phyloP scores from a whole-genome alignment of 2,329 filamentous ascomycete genomes.

The Elsinoe arachidis region DNA sequence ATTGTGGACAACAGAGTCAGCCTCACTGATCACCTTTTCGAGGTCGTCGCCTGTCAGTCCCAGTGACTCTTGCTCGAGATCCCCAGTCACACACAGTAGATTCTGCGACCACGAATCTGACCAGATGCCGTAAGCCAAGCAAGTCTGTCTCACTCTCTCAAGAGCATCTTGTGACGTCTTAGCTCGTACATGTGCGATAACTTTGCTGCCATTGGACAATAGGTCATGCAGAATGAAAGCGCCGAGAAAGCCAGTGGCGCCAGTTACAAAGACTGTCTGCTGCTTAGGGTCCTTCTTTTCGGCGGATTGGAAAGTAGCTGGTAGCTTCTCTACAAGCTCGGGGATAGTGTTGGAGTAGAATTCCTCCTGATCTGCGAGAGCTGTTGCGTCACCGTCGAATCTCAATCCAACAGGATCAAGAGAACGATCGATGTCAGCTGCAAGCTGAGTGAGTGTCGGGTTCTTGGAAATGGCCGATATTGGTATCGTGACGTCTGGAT shows the following conservation, averaged over 20 bases:
- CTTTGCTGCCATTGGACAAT: constrained; percentile 45
- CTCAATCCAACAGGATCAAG: constrained; percentile 41
- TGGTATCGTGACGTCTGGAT: constrained; percentile 55
- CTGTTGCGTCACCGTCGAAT: constrained; percentile 35
- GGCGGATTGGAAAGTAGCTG: constrained; percentile 27
- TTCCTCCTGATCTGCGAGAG: constrained; percentile 36
- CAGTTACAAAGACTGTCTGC: constrained; percentile 69
- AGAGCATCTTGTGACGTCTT: constrained; percentile 53
- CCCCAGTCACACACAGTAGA: constrained; percentile 61
- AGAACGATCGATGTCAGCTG: constrained; percentile 43
- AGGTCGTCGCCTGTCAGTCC: constrained; percentile 61
- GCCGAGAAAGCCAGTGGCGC: constrained; percentile 83
- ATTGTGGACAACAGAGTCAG: constrained; percentile 68
- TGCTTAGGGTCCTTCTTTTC: constrained; percentile 24
- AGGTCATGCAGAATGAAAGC: constrained; percentile 71
- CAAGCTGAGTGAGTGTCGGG: constrained; percentile 52
- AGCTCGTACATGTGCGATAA: constrained; percentile 69
- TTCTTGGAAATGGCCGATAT: constrained; percentile 64
- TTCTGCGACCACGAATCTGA: constrained; percentile 56
- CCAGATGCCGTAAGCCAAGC: constrained; percentile 75
- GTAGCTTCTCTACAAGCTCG: constrained; percentile 44
- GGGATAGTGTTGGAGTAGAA: constrained; percentile 47
- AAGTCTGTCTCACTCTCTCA: constrained; percentile 57
- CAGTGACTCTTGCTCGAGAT: constrained; percentile 63
- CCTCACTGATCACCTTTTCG: constrained; percentile 55